Base-by-base conservation (phyloP, 2,329 filamentous ascomycete species). In the Periconia macrospinosa region DNA sequence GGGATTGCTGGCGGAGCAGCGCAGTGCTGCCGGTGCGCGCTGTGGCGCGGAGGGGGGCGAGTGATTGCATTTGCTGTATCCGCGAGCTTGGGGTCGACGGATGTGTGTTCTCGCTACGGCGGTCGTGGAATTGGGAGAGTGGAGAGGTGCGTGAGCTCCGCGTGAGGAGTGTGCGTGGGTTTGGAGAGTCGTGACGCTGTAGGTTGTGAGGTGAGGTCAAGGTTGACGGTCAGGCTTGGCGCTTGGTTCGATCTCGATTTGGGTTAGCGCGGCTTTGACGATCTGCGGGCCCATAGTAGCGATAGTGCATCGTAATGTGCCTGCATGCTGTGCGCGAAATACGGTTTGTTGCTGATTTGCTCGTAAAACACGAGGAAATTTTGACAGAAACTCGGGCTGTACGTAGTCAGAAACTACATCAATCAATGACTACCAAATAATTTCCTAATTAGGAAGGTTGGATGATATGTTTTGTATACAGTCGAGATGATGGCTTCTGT, bases 51-150 rank as follows among this genome's bases (percentile, higher is more conserved):
- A 63, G 55, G 41, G 52, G 49, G 42, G 55, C 30, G 37, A 56
- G 45, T 13, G 65, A 52, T 18, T 66, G 59, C 69, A 71, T 72
- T 54, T 59, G 56, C 45, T 49, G n/a, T n/a, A n/a, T 23, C 23
- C n/a, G 46, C 37, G 17, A 27, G 18, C 45, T 20, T 18, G 30
- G 52, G 27, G 43, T 49, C 41, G 45, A 53, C 45, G 45, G 33
- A n/a, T 41, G 50, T 53, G 14, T n/a, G 41, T 41, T n/a, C 14
- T 40, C 35, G 42, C 13, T 23, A 27, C 10, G 3, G 6, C 13
- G 3, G 2, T 18, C 17, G 42, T 2, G 42, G 14, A 14, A 14
- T 27, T 23, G 19, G 7, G 7, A 10, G 37, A 15, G 37, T 41
- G 37, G 17, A 15, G 37, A 15, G 17, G 17, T 42, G 23, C 17